Conservation (phyloP, 2,329 filamentous ascomycete genomes). For the Scedosporium minutisporum region DNA sequence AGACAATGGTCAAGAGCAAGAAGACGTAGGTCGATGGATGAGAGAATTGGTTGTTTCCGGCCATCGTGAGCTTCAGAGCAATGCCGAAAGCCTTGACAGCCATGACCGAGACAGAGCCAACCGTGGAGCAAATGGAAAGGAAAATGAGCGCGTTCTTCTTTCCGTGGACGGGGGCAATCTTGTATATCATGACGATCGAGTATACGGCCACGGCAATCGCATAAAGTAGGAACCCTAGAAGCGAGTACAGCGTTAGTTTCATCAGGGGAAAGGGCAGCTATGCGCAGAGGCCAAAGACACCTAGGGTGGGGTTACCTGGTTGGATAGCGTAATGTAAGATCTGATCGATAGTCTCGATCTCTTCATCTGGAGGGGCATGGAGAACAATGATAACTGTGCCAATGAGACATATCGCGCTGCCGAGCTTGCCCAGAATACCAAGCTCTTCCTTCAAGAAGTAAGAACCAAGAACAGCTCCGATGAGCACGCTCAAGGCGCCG, state of each 20-base stretch:
- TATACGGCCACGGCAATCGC: conserved; percentile 72
- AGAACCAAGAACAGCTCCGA: conserved; percentile 86
- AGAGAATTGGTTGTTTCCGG: conserved; percentile 88
- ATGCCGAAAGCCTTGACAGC: conserved; percentile 98
- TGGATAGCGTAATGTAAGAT: conserved; percentile 85
- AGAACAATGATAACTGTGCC: conserved; percentile 96
- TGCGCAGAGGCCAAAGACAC: not conserved
- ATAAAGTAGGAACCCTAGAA: conserved; percentile 78
- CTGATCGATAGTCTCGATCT: conserved; percentile 83
- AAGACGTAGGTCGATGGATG: conserved; percentile 97
- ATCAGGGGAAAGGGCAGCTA: not conserved
- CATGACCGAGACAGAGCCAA: conserved; percentile 97
- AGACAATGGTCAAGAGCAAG: conserved; percentile 82
- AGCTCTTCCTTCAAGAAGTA: conserved; percentile 89
- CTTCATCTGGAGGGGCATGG: conserved; percentile 88
- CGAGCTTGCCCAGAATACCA: conserved; percentile 83
- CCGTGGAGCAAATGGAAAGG: conserved; percentile 94
- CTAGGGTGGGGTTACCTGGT: conserved; percentile 51
- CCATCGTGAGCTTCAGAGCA: conserved; percentile 87
- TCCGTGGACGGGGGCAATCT: conserved; percentile 77
- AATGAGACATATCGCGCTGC: conserved; percentile 91
- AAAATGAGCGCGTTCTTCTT: conserved; percentile 95
- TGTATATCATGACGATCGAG: conserved; percentile 92
- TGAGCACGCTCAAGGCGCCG: conserved; percentile 86
- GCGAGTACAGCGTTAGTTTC: not conserved